Base-by-base conservation (phyloP, 2,329 filamentous ascomycete species). In the Sporothrix brasiliensis region DNA sequence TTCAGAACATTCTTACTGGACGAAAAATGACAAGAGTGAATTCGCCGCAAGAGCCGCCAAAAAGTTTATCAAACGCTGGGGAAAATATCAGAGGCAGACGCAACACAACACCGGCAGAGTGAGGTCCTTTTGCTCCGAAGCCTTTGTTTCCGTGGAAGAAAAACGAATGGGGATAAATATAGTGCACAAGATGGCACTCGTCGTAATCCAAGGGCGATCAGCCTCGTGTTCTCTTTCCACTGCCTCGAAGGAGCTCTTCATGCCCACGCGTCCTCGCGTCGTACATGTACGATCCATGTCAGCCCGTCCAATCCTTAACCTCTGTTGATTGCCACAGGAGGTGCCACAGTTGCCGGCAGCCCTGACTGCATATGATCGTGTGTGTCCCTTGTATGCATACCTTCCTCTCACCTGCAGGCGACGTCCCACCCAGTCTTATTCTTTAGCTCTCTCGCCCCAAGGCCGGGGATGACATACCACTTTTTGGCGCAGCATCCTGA, bases 1-100 rank as follows among this genome's bases (percentile, higher is more conserved):
- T 27, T 39, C 58, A 63, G 58, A 11, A 63, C 39, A 63, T 27
- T 39, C 58, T 13, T 27, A 63, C 39, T n/a, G 39, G 34, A 63
- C 39, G 21, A 47, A 44, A 47, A 27, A 44, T 24, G 39, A 47
- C 11, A 14, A 44, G 21, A 49, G n/a, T 14, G 10, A 60, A 47
- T 5, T 34, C 6, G 34, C 6, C 34, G 34, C 34, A 34, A 1
- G 0, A 7, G 34, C 34, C 34, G 6, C 34, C 34, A 34, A 34
- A 34, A 34, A 9, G 34, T 1, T 9, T 34, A 34, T 34, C 34
- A 34, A 34, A 34, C 4, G 1, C 34, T 34, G 34, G n/a, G 30
- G 5, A 24, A 13, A 30, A 19, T 34, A 34, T 34, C 34, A 63
- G 49, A 47, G 21, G 39, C 56, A 14, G 41, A 27, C 49, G 60